These are phyloP conservation scores for Mortierella sp. DNA, from an alignment of 371 early-diverging fungal species.

Conservation along the genomic window DNA sequence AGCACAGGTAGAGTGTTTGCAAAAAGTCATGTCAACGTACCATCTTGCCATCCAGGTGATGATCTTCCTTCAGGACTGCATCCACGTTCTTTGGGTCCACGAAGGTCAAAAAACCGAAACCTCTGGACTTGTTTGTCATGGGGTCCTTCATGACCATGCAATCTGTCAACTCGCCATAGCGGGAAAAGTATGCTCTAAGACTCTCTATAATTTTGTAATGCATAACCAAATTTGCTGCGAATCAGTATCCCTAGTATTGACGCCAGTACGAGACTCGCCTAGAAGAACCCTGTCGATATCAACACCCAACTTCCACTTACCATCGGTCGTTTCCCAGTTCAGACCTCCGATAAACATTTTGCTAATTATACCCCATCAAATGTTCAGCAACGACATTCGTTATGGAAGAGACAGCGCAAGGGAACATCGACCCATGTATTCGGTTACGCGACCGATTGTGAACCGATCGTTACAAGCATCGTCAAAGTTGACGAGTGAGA, in stretches of 20 bases:
- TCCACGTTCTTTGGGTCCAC: slow-evolving; percentile 73
- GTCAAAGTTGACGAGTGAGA: slow-evolving; percentile 12
- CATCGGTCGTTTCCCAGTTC: slow-evolving; percentile 92
- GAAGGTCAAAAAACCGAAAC: slow-evolving; percentile 94
- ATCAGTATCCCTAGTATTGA: no score
- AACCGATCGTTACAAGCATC: slow-evolving; percentile 12
- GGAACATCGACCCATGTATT: slow-evolving; percentile 5
- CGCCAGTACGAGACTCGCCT: no score
- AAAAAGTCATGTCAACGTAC: no score
- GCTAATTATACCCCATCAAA: slow-evolving; percentile 54
- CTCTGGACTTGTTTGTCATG: slow-evolving; percentile 81
- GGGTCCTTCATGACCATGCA: slow-evolving; percentile 90
- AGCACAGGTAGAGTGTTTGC: no score
- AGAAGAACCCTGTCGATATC: no score
- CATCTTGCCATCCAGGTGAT: slow-evolving; percentile 86
- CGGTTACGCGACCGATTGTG: no score
- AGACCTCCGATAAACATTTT: slow-evolving; percentile 95
- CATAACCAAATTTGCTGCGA: background rate
- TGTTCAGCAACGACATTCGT: no score
- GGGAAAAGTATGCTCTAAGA: slow-evolving; percentile 80
- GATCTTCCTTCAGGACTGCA: slow-evolving; percentile 78
- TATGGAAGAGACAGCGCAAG: background rate
- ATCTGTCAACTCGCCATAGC: slow-evolving; percentile 78
- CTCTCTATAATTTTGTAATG: slow-evolving; percentile 60
- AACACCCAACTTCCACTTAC: slow-evolving; percentile 59